Base-by-base conservation (phyloP, 2,329 filamentous ascomycete genomes). In the Paracorniculantispora psalliotae region DNA sequence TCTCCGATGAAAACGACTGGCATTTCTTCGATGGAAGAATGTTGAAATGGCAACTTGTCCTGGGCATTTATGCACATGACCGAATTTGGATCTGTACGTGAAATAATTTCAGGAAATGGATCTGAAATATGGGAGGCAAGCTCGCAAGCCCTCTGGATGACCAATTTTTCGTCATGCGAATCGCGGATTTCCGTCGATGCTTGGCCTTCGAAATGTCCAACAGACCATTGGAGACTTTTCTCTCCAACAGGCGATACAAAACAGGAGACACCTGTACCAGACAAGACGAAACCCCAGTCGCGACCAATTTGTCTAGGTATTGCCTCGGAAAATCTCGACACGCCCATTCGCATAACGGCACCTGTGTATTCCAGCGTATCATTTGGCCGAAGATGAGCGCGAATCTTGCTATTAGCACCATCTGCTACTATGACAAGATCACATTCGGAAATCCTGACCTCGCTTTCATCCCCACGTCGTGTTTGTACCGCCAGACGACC, bases 1-100 rank as follows among this genome's bases (percentile, higher is more conserved):
- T 81, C 78, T 12, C 79, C 79, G 23, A 81, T 75, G 53, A 78
- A 81, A 10, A 81, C 64, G 8, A 77, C 69, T 0, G 67, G 65
- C 10, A 65, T 19, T 4, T 65, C 49, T 1, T 57, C 23, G 3
- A 68, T 48, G 7, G 62, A 59, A 8, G 67, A 62, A 47, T 81
- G 77, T 0, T 61, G 8, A 59, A 81, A 79, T 0, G 78, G 73
- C 44, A 64, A 57, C 63, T 80, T 81, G 62, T 81, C 78, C 59
- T 68, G 69, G 0, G 74, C 74, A 41, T 76, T 77, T 53, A 78
- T 69, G 17, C 71, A 64, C 59, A 74, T 67, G 12, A 76, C 65
- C 0, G 73, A 72, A 25, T 65, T 64, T 1, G 66, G 68, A 58
- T 78, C 74, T 0, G 77, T 80, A 0, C 66, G 65, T 1, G 72